Evolutionary conservation across 768 basidiomycete species (phyloP).

Genomic region (Psilocybe sp.): DNA sequence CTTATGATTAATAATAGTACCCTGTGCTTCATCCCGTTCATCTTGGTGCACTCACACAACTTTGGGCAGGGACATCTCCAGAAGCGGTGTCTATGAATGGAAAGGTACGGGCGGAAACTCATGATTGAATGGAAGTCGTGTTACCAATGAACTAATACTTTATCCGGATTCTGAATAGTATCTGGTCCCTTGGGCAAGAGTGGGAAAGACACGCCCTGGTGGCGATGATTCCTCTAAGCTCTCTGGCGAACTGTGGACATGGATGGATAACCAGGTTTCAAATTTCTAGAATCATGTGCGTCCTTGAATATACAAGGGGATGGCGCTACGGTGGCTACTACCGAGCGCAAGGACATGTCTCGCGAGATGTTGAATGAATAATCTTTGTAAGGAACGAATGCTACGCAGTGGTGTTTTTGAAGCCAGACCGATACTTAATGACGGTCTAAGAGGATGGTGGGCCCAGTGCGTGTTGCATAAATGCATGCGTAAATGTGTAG

Average conservation of each 20-base stretch:
- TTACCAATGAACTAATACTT: not conserved
- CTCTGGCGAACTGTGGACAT: slow-evolving; percentile 38
- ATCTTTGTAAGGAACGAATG: too few species aligned
- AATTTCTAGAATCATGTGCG: too few species aligned
- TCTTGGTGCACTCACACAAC: slow-evolving; percentile 44
- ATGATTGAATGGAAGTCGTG: not conserved
- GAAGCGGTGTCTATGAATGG: slow-evolving; percentile 40
- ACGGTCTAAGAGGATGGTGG: too few species aligned
- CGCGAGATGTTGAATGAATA: too few species aligned
- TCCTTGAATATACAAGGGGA: too few species aligned
- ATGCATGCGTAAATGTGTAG: too few species aligned
- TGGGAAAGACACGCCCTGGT: slow-evolving; percentile 24
- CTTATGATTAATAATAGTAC: not conserved
- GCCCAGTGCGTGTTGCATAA: too few species aligned
- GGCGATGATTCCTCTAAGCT: slow-evolving; percentile 30
- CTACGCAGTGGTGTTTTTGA: too few species aligned
- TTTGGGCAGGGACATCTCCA: slow-evolving; percentile 45
- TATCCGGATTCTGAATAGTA: slow-evolving; percentile 33
- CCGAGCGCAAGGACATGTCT: too few species aligned
- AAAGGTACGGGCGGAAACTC: slow-evolving; percentile 28
- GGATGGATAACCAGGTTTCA: slow-evolving; percentile 45
- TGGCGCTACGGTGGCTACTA: too few species aligned
- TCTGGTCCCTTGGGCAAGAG: slow-evolving; percentile 44
- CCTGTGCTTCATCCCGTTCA: slow-evolving; percentile 22
- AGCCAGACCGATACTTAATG: too few species aligned